These are phyloP conservation scores for Leccinum variicolor DNA, from an alignment of 768 basidiomycete genomes.

Conservation along the genomic window DNA sequence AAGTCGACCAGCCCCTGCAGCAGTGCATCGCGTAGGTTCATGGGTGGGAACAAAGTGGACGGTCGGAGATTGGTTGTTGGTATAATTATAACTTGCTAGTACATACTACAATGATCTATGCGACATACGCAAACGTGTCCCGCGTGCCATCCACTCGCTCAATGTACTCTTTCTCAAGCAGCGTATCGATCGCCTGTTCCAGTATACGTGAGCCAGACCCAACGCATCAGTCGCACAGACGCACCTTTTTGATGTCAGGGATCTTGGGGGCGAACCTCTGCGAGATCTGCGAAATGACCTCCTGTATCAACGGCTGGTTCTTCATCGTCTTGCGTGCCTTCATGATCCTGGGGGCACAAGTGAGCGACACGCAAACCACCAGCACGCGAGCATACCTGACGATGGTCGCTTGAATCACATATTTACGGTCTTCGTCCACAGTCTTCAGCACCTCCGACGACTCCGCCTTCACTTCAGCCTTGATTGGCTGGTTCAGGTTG, in stretches of 20 bases:
- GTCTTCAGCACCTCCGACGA: conserved; percentile 86
- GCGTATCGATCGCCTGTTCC: conserved; percentile 76
- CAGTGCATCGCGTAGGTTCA: conserved; percentile 60
- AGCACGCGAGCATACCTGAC: conserved; percentile 49
- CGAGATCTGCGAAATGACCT: conserved; percentile 87
- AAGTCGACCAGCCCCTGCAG: conserved; percentile 51
- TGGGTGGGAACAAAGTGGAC: conserved; percentile 24
- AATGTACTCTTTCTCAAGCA: conserved; percentile 97
- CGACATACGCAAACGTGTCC: conserved; percentile 56
- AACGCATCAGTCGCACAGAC: not conserved
- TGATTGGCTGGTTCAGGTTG: conserved; percentile 88
- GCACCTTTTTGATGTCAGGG: conserved; percentile 93
- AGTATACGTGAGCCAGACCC: not conserved
- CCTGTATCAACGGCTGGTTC: conserved; percentile 85
- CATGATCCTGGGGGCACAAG: conserved; percentile 66
- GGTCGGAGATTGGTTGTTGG: not conserved
- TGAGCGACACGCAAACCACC: not conserved
- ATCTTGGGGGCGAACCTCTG: conserved; percentile 90
- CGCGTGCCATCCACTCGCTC: conserved; percentile 90
- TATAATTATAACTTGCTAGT: conserved; percentile 12
- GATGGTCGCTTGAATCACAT: conserved; percentile 92
- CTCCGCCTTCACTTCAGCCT: conserved; percentile 92
- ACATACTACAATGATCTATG: conserved; percentile 24
- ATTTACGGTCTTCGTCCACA: conserved; percentile 96
- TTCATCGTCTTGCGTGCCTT: conserved; percentile 95